phyloP scores from a whole-genome alignment of 108 stramenopile genomes.

The Nitzschia sp. region DNA sequence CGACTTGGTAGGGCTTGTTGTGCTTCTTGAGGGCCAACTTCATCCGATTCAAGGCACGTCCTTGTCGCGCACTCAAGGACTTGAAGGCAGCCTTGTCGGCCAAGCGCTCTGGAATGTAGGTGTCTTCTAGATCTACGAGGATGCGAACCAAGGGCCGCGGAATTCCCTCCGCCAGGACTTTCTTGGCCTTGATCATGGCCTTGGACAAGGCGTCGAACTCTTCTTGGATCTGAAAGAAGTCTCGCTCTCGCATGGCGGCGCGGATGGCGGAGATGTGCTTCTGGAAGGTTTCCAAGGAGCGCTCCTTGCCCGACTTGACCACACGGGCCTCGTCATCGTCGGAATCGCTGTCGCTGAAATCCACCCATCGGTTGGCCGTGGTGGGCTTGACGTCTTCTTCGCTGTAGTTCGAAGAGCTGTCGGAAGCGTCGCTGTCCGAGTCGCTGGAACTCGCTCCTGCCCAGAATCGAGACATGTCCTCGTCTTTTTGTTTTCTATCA shows the following conservation, averaged over 20 bases:
- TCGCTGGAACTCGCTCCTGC: constrained; percentile 46
- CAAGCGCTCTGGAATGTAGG: constrained; percentile 59
- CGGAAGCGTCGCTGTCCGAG: constrained; percentile 31
- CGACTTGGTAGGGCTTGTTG: constrained; percentile 77
- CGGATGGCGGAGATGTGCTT: constrained; percentile 68
- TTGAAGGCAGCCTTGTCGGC: constrained; percentile 92
- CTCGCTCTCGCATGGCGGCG: constrained; percentile 79
- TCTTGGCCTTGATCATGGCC: constrained; percentile 86
- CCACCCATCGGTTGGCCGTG: constrained; percentile 46
- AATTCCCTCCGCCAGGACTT: constrained; percentile 72
- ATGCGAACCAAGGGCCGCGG: constrained; percentile 83
- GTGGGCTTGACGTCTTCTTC: constrained; percentile 19
- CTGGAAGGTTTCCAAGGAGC: constrained; percentile 86
- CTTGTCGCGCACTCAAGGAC: constrained; percentile 88
- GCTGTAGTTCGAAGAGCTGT: constrained; percentile 18
- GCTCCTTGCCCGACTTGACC: constrained; percentile 91
- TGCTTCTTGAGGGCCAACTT: constrained; percentile 91
- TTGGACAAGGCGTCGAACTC: constrained; percentile 89
- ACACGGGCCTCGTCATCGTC: constrained; percentile 94
- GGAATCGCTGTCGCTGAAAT: constrained; percentile 47
- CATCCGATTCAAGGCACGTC: constrained; percentile 93
- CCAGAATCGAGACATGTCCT: constrained; percentile 76
- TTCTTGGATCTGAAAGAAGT: constrained; percentile 64
- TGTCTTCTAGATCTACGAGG: constrained; percentile 88
- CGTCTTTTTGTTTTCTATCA: not conserved